phyloP scores from a whole-genome alignment of 768 basidiomycete genomes.

The Terana coerulea region DNA sequence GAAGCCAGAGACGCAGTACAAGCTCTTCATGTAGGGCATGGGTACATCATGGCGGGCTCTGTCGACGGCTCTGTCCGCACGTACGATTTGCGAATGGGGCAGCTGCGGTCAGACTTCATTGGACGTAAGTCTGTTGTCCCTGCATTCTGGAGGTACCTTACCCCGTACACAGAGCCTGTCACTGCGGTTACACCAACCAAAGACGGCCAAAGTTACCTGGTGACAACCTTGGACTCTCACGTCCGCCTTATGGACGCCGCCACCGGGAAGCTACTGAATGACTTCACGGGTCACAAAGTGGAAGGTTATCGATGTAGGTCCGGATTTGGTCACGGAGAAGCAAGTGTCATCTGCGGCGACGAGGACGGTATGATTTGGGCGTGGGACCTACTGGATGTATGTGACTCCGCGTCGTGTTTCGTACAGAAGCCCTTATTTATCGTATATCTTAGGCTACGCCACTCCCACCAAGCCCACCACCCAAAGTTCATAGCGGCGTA shows the following conservation, averaged over 20 bases:
- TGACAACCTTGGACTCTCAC: slow-evolving; percentile 79
- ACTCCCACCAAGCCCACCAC: slow-evolving; percentile 69
- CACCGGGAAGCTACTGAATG: slow-evolving; percentile 81
- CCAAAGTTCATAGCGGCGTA: slow-evolving; percentile 74
- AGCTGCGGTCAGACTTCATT: slow-evolving; percentile 84
- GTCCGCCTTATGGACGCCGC: slow-evolving; percentile 81
- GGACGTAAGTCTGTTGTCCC: slow-evolving; percentile 59
- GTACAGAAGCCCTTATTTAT: background rate
- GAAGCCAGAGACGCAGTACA: slow-evolving; percentile 89
- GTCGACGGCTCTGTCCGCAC: slow-evolving; percentile 91
- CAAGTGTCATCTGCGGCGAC: slow-evolving; percentile 80
- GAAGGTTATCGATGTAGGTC: slow-evolving; percentile 74
- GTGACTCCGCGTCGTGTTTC: slow-evolving; percentile 25
- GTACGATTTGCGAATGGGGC: slow-evolving; percentile 93
- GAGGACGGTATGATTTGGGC: slow-evolving; percentile 87
- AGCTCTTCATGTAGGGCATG: slow-evolving; percentile 61
- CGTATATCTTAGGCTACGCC: slow-evolving; percentile 59
- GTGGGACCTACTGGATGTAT: slow-evolving; percentile 91
- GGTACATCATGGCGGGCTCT: slow-evolving; percentile 74
- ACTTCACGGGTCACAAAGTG: slow-evolving; percentile 76
- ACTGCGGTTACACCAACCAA: slow-evolving; percentile 77
- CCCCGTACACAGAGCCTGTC: slow-evolving; percentile 67
- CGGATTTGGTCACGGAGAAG: slow-evolving; percentile 82
- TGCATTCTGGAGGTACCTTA: background rate
- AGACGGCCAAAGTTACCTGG: slow-evolving; percentile 77